Base-by-base conservation (phyloP, 108 stramenopile species). In the Seminavis robusta region DNA sequence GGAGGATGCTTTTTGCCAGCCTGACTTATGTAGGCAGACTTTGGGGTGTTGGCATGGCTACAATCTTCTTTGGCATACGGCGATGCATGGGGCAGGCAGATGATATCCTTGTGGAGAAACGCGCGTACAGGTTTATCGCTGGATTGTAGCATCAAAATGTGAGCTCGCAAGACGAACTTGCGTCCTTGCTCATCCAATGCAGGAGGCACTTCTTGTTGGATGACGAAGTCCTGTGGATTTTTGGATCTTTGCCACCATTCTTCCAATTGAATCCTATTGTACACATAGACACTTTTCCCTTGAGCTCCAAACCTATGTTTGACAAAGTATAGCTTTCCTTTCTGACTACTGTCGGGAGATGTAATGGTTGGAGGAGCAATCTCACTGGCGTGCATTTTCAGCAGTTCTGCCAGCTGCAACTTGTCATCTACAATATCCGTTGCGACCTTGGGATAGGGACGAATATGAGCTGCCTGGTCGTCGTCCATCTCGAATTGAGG, bases 391-490 rank as follows among this genome's bases (percentile, higher is more conserved):
- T n/a, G n/a, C n/a, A n/a, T n/a, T n/a, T n/a, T n/a, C n/a, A n/a
- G 19, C 5, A 16, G 4, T 19, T 34, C n/a, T 15, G 52, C 25
- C 31, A 52, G 8, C 8, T 36, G 30, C 15, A 52, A 8, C 17
- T 52, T 52, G n/a, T 52, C 52, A 34, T 52, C 52, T 3, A 52
- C 4, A 33, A 33, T 5, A 36, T 52, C 52, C n/a, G 52, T 52
- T 19, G 21, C 10, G 8, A 16, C 11, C 23, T 52, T 52, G 6
- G 52, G 52, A 52, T 36, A 52, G 9, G 52, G 52, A n/a, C 52
- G 52, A 17, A 52, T 52, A 34, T 52, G 52, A 4, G 52, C 52
- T n/a, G 33, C 52, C 4, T 16, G 6, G 6, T 6, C 4, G 17
- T 52, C 52, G 30, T 52, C 16, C 21, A 52, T 34, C 8, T 52